Evolutionary conservation across 306 rosid genomes (phyloP).

Genomic region (Trichosanthes truncata): DNA sequence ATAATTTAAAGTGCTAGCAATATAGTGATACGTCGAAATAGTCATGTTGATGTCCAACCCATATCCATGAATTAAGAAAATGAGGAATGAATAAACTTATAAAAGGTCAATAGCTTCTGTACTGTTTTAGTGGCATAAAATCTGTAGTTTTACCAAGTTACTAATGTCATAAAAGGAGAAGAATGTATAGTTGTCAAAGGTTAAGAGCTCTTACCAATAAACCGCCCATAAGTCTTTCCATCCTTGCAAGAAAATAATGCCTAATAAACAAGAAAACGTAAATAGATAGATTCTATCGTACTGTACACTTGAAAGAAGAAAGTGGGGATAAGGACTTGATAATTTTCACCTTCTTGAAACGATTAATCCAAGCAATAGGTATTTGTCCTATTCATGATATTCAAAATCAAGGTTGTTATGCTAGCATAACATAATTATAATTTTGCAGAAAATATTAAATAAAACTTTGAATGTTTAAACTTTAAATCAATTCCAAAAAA

Average conservation of each 20-base stretch:
- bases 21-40: background rate
- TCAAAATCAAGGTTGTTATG: slow-evolving; percentile 10
- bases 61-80: background rate
- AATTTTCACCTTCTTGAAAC: slow-evolving; percentile 51
- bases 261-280: slow-evolving; percentile 27
- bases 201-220: slow-evolving; percentile 45
- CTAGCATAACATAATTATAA: slow-evolving; percentile 1
- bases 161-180: background rate
- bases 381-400: slow-evolving; percentile 40
- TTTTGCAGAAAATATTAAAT: background rate
- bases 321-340: background rate
- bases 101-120: background rate
- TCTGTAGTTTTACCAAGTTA: background rate
- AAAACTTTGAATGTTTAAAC: background rate
- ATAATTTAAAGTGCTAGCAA: too few species aligned
- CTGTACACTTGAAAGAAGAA: slow-evolving; percentile 7
- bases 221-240: slow-evolving; percentile 56
- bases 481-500: background rate
- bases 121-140: background rate
- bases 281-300: slow-evolving; percentile 9
- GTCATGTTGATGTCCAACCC: background rate
- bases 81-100: background rate
- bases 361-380: slow-evolving; percentile 63
- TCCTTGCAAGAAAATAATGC: slow-evolving; percentile 50
- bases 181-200: background rate